phyloP scores from a whole-genome alignment of 129 eudicot species.

The Artemisia tridentata region DNA sequence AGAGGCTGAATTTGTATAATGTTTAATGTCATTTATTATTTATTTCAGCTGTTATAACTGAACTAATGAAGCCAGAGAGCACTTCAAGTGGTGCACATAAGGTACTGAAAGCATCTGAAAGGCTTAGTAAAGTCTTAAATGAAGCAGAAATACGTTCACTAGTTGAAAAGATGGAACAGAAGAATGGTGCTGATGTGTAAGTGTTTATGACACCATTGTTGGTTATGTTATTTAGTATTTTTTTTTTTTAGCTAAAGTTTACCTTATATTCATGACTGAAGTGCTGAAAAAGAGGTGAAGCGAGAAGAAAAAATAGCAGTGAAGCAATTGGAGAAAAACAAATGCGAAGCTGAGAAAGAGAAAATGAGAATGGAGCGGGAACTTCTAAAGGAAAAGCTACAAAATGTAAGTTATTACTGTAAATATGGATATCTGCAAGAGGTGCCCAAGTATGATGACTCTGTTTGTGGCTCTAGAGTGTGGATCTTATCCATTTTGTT shows the following conservation, averaged over 20 bases:
- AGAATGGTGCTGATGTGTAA: constrained; percentile 63
- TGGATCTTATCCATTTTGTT: neutral
- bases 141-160: constrained; percentile 81
- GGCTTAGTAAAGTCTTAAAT: constrained; percentile 54
- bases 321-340: constrained; percentile 79
- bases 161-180: constrained; percentile 52
- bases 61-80: constrained; percentile 52
- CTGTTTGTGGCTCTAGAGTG: neutral
- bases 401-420: constrained; percentile 42
- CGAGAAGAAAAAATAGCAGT: constrained; percentile 48
- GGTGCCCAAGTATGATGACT: neutral
- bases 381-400: constrained; percentile 82
- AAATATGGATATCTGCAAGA: neutral
- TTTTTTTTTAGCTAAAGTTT: neutral
- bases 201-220: constrained; percentile 17
- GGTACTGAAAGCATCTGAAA: constrained; percentile 58
- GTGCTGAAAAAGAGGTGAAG: constrained; percentile 77
- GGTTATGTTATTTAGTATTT: constrained; percentile 5
- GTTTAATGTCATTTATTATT: constrained; percentile 15
- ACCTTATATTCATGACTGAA: constrained; percentile 25
- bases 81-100: constrained; percentile 39
- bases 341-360: constrained; percentile 79
- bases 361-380: constrained; percentile 70
- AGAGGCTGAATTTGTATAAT: neutral
- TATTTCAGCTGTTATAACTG: constrained; percentile 55